A percentile compares a stretch with the other conserved stretches of the same genome.
These are phyloP conservation scores for Populus euphratica DNA, from an alignment of 345 rosid species.

Conservation along the genomic window DNA sequence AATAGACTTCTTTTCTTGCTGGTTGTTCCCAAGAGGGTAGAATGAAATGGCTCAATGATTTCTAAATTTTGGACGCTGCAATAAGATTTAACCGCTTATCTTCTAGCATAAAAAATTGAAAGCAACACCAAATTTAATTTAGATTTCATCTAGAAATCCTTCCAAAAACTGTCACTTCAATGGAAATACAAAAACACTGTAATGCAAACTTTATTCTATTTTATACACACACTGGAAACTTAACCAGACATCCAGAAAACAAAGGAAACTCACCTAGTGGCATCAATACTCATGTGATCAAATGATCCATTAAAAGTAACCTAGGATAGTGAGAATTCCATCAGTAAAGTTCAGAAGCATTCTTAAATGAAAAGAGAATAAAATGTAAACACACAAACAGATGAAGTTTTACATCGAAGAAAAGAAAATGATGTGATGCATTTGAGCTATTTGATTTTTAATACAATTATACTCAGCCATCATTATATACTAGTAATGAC, in stretches of 20 bases:
- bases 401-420: background rate
- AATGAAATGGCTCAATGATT: conserved; percentile 80
- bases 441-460: background rate
- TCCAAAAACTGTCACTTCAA: background rate
- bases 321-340: conserved; percentile 33
- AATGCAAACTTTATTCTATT: background rate
- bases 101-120: background rate
- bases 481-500: background rate
- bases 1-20: conserved; percentile 91
- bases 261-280: conserved; percentile 63
- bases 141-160: conserved; percentile 4
- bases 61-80: conserved; percentile 90
- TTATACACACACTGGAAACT: background rate
- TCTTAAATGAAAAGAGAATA: background rate
- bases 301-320: conserved; percentile 95
- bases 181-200: conserved; percentile 1
- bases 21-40: conserved; percentile 78
- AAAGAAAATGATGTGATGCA: background rate
- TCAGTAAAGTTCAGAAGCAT: conserved; percentile 11
- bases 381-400: background rate
- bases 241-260: conserved; percentile 8
- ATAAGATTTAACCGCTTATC: conserved; percentile 17
- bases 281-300: conserved; percentile 94
- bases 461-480: background rate
- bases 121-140: background rate